phyloP scores from a whole-genome alignment of 805 yeast species.

The Metschnikowia lachancei region DNA sequence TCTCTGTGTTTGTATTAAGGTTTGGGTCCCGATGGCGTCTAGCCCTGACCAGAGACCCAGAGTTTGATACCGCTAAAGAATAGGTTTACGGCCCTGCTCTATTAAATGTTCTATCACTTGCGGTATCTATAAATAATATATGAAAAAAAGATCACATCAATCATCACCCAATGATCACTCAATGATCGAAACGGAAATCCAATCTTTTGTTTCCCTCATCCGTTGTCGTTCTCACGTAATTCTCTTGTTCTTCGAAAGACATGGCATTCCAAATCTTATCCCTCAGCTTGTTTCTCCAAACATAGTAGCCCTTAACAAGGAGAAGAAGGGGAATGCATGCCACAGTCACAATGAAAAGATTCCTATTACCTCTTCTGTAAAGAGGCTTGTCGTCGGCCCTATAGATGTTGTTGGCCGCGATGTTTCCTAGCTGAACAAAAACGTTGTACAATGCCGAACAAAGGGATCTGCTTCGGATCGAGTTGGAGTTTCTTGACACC shows the following conservation, averaged over 20 bases:
- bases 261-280: constrained; percentile 50
- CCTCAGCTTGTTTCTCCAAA: constrained; percentile 42
- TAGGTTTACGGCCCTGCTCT: too few relatives aligned
- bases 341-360: constrained; percentile 32
- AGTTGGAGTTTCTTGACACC: constrained; percentile 60
- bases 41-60: not conserved
- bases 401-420: constrained; percentile 56
- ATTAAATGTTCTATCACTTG: too few relatives aligned
- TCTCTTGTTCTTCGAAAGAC: constrained; percentile 47
- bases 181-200: constrained; percentile 42
- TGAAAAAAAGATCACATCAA: constrained; percentile 10
- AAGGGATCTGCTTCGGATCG: constrained; percentile 63
- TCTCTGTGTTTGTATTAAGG: constrained; percentile 11
- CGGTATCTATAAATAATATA: not conserved
- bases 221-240: constrained; percentile 43
- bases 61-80: not conserved
- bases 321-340: constrained; percentile 22
- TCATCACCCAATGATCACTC: constrained; percentile 25
- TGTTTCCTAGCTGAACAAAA: constrained; percentile 57
- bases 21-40: constrained; percentile 13
- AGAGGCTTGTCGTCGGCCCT: constrained; percentile 55
- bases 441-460: constrained; percentile 65
- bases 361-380: constrained; percentile 56
- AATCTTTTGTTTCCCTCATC: constrained; percentile 60
- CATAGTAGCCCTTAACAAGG: constrained; percentile 37